A percentile compares a stretch with the other conserved stretches of the same genome.
phyloP scores from a whole-genome alignment of 805 yeast genomes.

The Wickerhamiella dianesei region DNA sequence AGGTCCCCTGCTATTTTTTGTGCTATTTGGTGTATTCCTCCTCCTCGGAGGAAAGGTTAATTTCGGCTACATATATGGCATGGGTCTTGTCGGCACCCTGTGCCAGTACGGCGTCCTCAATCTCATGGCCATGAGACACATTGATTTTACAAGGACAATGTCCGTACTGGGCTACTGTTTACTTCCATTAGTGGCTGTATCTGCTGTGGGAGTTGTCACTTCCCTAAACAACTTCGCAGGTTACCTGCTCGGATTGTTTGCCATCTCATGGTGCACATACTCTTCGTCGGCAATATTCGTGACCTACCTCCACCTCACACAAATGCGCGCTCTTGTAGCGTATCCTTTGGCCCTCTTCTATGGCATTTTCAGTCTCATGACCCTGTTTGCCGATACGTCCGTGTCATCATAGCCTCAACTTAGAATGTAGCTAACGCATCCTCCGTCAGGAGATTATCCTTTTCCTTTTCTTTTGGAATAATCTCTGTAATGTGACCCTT shows the following conservation, averaged over 20 bases:
- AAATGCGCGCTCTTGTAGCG: constrained; percentile 82
- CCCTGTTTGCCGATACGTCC: constrained; percentile 47
- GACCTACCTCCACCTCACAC: constrained; percentile 64
- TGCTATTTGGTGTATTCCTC: constrained; percentile 71
- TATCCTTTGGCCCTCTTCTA: constrained; percentile 87
- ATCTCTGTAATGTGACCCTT: too few species aligned
- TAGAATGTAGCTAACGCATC: too few species aligned
- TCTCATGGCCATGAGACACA: constrained; percentile 51
- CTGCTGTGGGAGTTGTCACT: constrained; percentile 54
- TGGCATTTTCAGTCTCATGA: constrained; percentile 90
- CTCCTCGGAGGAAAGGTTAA: constrained; percentile 83
- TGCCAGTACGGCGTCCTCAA: constrained; percentile 75
- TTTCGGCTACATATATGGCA: constrained; percentile 94
- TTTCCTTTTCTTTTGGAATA: too few species aligned
- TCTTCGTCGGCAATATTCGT: constrained; percentile 90
- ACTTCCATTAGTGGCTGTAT: constrained; percentile 69
- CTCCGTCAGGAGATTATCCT: too few species aligned
- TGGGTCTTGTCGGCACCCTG: constrained; percentile 79
- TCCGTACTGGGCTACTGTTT: constrained; percentile 89
- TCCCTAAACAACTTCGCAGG: constrained; percentile 65
- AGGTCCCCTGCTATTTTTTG: constrained; percentile 82
- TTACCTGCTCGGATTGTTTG: constrained; percentile 48
- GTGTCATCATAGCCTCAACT: not conserved
- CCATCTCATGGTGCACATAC: constrained; percentile 82
- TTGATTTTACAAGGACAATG: constrained; percentile 55